Evolutionary conservation across 495 filamentous ascomycete genomes (phyloP), one percentile per base, ranked within the genome.

Genomic region (Trypethelium eluteriae): DNA sequence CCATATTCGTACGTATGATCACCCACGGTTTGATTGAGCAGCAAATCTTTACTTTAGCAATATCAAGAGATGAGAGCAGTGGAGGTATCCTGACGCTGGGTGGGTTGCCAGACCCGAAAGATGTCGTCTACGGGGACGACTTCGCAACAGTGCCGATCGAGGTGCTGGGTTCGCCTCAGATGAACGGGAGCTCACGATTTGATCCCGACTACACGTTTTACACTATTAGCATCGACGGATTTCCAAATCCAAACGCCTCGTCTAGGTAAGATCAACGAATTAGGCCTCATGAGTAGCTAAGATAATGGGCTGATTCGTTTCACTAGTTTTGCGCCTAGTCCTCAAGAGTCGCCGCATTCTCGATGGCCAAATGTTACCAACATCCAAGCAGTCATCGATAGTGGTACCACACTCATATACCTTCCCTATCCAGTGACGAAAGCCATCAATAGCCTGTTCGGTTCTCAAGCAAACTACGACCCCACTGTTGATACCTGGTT

Each of bases 1-100:
- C 86, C 0, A 70, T 89, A 39, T 81, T 89, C 65, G 82, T 77
- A 14, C 82, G 68, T 62, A 85, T 88, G 82, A 79, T 81, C 61
- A 70, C 77, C 39, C 76, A 85, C 65, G 81, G 81, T 3, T 70
- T 79, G 35, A 77, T 85, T 1, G 53, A 59, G 18, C 73, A 79
- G 3, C 82, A 86, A 0, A 69, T 86, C 63, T 89, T 88, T 79
- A 81, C 74, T 65, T 74, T 85, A 16, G 81, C 82, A 50, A 75
- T 85, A 62, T 35, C 68, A 62, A 67, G 74, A 34, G 63, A 65
- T 12, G 61, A 68, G 10, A 64, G 47, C 18, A 68, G 68, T 25
- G 72, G 72, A 47, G 73, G 75, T 57, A 39, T 76, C 35, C 66
- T 88, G 0, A 81, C 84, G 12, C 76, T 87, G 49, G 86, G 87